Evolutionary conservation across 495 filamentous ascomycete genomes (phyloP), one percentile per base, ranked within the genome.

Genomic region (Tuber umbilicatum): DNA sequence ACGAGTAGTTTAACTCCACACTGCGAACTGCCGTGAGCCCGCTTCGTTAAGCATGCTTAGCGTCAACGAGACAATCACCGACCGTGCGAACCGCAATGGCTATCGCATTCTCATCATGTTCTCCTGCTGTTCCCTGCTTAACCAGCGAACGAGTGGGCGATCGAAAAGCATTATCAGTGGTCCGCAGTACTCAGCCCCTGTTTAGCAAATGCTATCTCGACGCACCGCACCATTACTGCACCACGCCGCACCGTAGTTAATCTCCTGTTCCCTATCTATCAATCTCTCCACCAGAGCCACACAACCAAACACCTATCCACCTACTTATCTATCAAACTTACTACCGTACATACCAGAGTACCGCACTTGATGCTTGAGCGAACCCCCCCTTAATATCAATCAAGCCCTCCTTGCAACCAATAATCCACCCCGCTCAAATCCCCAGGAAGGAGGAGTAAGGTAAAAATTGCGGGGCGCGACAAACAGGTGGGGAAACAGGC

Each of bases 401-500:
- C n/a, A 27, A 60, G 31, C n/a, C n/a, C 55, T 64, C 55, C 27
- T 35, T 64, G 27, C 55, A 35, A 6, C 27, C 27, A 64, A 17
- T 64, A 31, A 17, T 64, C 35, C 14, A 19, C 55, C 16, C 55
- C 12, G 27, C 35, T 12, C 10, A 35, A 31, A 17, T 35, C 31
- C n/a, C 55, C 27, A 64, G 27, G 27, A 17, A 64, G 55, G 55
- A 35, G 35, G 19, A 64, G 5, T 31, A 64, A 64, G 31, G 7
- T 35, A 16, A 64, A 60, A 64, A 64, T 35, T 64, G 55, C 27
- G 55, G 27, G 55, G 55, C 55, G 35, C 55, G 35, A 64, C 27
- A 35, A 74, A 40, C 41, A 45, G 31, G 45, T 70, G 19, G 68
- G 21, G 55, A 73, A 73, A 75, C 38, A 47, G 45, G 45, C 38